Evolutionary conservation across 2,329 filamentous ascomycete genomes (phyloP).

Genomic region (Pseudogymnoascus sp.): DNA sequence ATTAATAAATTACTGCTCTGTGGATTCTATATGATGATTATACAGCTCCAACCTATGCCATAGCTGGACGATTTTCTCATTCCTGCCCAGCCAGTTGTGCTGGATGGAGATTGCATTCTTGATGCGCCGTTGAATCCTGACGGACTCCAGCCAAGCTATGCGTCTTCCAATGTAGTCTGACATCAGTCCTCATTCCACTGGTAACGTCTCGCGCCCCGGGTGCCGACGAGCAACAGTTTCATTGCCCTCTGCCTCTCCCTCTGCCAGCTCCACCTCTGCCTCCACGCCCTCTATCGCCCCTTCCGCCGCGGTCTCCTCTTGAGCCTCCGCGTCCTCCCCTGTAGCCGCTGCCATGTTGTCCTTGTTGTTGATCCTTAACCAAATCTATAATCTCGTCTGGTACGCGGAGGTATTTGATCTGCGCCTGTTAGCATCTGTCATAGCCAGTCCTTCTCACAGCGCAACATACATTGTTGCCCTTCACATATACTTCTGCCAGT

Average conservation of each 20-base stretch:
- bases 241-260: constrained; percentile 18
- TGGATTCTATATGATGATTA: constrained; percentile 5
- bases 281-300: constrained; percentile 41
- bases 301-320: constrained; percentile 48
- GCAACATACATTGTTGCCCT: constrained; percentile 78
- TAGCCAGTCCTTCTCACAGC: neutral
- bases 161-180: constrained; percentile 4
- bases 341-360: constrained; percentile 51
- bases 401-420: constrained; percentile 98
- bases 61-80: constrained; percentile 2
- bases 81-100: neutral
- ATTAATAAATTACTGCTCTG: neutral
- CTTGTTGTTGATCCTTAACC: constrained; percentile 85
- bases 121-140: constrained; percentile 1
- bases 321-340: constrained; percentile 54
- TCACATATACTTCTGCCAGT: constrained; percentile 88
- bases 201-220: constrained; percentile 19
- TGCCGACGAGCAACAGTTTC: neutral
- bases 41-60: constrained; percentile 2
- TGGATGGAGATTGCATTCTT: neutral
- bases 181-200: neutral
- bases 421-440: constrained; percentile 15
- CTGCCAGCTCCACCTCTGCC: constrained; percentile 38
- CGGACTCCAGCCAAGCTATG: constrained; percentile 3
- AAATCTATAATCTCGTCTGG: constrained; percentile 94